Conservation (phyloP, 2,329 filamentous ascomycete genomes). For the Apiospora sp. region DNA sequence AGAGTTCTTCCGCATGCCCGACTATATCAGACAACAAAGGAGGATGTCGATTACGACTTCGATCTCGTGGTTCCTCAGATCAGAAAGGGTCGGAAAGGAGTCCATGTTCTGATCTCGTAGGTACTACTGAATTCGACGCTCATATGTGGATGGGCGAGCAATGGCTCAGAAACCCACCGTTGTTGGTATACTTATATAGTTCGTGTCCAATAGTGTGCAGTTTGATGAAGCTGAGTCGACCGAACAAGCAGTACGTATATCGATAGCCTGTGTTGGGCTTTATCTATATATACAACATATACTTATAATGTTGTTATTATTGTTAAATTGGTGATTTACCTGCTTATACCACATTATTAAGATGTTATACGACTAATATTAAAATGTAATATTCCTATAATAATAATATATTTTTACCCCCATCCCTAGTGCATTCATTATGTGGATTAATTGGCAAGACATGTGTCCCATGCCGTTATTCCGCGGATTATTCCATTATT, state of each 20-base stretch:
- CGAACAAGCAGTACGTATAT: background rate
- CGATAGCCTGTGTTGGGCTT: background rate
- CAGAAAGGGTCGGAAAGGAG: conserved; percentile 31
- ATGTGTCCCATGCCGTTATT: no score
- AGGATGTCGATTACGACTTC: conserved; percentile 34
- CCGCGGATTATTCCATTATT: background rate
- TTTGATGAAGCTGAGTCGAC: background rate
- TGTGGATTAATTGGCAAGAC: no score
- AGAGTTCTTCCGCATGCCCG: conserved; percentile 34
- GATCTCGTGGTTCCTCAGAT: conserved; percentile 34
- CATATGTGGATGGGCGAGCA: background rate
- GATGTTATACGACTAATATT: no score
- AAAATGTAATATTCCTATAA: no score
- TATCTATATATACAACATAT: background rate
- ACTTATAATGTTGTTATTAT: background rate
- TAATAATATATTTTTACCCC: no score
- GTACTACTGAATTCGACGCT: no score
- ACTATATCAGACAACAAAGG: conserved; percentile 33
- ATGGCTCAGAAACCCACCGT: background rate
- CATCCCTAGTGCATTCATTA: no score
- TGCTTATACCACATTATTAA: background rate
- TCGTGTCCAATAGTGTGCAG: background rate
- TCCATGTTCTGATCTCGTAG: conserved; percentile 1
- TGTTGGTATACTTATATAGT: background rate
- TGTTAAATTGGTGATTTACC: background rate